phyloP scores from a whole-genome alignment of 2,329 filamentous ascomycete species.

The Uncinocarpus reesii region DNA sequence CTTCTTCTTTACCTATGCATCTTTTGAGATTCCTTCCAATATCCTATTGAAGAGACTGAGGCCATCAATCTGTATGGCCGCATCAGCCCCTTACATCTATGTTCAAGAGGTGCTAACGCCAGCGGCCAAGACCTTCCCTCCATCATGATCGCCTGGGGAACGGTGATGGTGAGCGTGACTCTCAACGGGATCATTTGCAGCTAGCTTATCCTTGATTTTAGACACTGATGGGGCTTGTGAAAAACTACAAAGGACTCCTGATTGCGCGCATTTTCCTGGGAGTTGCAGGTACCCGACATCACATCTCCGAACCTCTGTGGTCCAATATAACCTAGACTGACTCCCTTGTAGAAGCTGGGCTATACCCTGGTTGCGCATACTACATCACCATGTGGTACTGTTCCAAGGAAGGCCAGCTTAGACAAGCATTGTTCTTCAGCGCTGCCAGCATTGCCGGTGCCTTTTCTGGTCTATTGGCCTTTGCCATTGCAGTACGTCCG shows the following conservation, averaged over 20 bases:
- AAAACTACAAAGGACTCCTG: constrained; percentile 40
- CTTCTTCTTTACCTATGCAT: constrained; percentile 22
- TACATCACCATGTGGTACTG: constrained; percentile 41
- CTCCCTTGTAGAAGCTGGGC: constrained; percentile 28
- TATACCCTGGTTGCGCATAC: constrained; percentile 37
- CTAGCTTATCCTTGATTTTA: constrained; percentile 9
- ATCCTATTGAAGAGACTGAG: constrained; percentile 24
- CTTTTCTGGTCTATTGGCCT: constrained; percentile 44
- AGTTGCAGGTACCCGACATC: constrained; percentile 22
- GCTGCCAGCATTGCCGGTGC: constrained; percentile 43
- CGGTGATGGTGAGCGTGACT: constrained; percentile 31
- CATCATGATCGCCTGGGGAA: constrained; percentile 37
- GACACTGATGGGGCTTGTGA: constrained; percentile 42
- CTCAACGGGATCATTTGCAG: neutral
- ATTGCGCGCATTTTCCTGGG: constrained; percentile 40
- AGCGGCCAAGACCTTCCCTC: constrained; percentile 20
- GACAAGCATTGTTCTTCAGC: constrained; percentile 40
- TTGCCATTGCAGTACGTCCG: constrained; percentile 36
- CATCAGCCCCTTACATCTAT: neutral
- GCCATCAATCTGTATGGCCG: constrained; percentile 22
- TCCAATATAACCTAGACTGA: neutral
- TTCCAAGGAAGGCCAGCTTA: constrained; percentile 34
- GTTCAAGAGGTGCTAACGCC: neutral
- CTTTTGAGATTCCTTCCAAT: constrained; percentile 22
- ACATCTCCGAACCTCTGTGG: neutral